A percentile compares a stretch with the other conserved stretches of the same genome.
These are phyloP conservation scores for Glycine soja DNA, from an alignment of 306 rosid genomes.

Conservation along the genomic window DNA sequence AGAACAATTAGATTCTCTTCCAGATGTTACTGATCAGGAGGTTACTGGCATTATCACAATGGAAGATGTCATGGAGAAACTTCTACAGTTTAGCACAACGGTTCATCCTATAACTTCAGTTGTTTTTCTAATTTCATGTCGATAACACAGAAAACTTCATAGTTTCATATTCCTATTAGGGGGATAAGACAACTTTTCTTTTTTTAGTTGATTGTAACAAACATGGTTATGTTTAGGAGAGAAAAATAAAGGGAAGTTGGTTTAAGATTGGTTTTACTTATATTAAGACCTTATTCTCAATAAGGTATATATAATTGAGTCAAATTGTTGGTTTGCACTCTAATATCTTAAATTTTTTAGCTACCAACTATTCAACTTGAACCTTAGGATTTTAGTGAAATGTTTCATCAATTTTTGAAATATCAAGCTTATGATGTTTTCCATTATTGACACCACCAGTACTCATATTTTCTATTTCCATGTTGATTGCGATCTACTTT, in stretches of 20 bases:
- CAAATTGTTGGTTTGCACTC: no score
- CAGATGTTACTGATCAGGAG: conserved; percentile 57
- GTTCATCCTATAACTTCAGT: not conserved
- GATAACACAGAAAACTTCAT: not conserved
- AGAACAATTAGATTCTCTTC: conserved; percentile 51
- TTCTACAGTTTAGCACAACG: conserved; percentile 67
- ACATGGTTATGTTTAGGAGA: not conserved
- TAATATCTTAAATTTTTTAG: not conserved
- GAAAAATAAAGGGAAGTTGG: not conserved
- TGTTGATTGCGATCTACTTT: conserved; percentile 35
- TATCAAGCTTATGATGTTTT: not conserved
- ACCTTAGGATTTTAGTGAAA: no score
- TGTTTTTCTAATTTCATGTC: not conserved
- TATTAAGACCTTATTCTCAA: not conserved
- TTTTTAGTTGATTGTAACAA: not conserved
- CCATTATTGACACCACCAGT: not conserved
- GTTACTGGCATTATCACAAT: conserved; percentile 78
- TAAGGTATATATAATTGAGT: not conserved
- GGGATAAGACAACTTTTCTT: not conserved
- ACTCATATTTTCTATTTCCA: not conserved
- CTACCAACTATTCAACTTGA: not conserved
- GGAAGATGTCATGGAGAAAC: conserved; percentile 90
- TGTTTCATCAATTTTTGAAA: not conserved
- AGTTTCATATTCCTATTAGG: not conserved
- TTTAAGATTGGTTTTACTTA: not conserved